Base-by-base conservation (phyloP, 306 rosid genomes). In the Lathyrus aphaca region DNA sequence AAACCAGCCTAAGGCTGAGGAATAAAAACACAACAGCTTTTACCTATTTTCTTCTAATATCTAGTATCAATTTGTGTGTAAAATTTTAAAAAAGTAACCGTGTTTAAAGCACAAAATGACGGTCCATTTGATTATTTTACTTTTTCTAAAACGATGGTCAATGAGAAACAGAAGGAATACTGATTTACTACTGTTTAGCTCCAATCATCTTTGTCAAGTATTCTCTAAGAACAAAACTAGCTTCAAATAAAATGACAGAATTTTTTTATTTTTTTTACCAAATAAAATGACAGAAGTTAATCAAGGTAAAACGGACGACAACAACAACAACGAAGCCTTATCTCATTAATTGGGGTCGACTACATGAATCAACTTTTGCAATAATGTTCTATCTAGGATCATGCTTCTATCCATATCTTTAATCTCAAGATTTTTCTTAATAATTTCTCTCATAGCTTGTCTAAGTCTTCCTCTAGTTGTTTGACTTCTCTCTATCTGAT, bases 151-250 rank as follows among this genome's bases (percentile, higher is more conserved):
- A 55, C 4, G 6, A 25, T 6, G 30, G 62, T 14, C 39, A 5
- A 10, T 55, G 29, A 25, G 17, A 55, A 55, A 12, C 16, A 0
- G 30, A 55, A 10, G 62, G 62, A 55, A 16, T 19, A 19, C 11
- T 53, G 10, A 53, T 53, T 21, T 53, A 19, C 8, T 37, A 14
- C 2, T 9, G 12, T 14, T 15, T 7, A 46, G 50, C 17, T 63
- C 53, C 27, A 37, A 0, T 51, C 46, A 45, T 51, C 77, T 25
- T 66, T 40, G 15, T 40, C 46, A 40, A 74, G 48, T 40, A 73
- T 15, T 4, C 29, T 23, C n/a, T 1, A 64, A 1, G 8, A 55
- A 64, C 64, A 51, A 51, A 23, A 12, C 11, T 15, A 23, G 1
- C 61, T 21, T 48, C 32, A 18, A 60, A 48, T 59, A 57, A 17